Conservation (phyloP, 1,139 yeast species). For the Zygoascus hellenicus region DNA sequence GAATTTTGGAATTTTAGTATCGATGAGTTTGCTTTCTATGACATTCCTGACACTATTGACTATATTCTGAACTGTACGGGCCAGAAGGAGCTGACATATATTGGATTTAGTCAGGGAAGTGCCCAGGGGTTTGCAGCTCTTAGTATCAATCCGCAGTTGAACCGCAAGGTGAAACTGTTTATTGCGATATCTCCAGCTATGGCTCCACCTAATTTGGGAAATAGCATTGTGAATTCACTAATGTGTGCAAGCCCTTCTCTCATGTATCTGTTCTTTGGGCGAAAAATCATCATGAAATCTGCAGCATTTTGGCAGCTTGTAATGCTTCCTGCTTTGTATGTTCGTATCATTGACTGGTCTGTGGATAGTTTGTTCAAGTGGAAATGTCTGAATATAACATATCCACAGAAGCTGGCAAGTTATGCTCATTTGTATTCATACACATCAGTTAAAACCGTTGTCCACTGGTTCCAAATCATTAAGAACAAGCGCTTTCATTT, state of each 20-base stretch:
- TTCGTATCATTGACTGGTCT: conserved; percentile 63
- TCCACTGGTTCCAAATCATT: conserved; percentile 95
- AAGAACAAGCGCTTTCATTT: conserved; percentile 75
- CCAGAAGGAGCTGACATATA: conserved; percentile 47
- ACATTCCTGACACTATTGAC: conserved; percentile 69
- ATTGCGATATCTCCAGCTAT: conserved; percentile 91
- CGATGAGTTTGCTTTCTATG: conserved; percentile 80
- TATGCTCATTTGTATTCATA: conserved; percentile 85
- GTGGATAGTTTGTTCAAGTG: conserved; percentile 69
- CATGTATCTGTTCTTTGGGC: conserved; percentile 69
- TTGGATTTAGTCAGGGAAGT: conserved; percentile 89
- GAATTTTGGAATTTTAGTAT: conserved; percentile 80
- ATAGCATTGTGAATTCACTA: conserved; percentile 67
- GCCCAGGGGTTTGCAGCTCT: conserved; percentile 85
- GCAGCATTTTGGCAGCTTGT: conserved; percentile 79
- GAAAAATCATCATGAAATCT: conserved; percentile 64
- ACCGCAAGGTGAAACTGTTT: conserved; percentile 60
- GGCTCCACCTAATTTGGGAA: conserved; percentile 81
- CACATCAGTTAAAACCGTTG: conserved; percentile 85
- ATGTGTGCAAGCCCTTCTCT: conserved; percentile 75
- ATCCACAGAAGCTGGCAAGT: conserved; percentile 65
- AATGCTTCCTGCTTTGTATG: conserved; percentile 78
- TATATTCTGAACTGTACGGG: conserved; percentile 50
- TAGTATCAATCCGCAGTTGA: conserved; percentile 63
- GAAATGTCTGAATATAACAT: conserved; percentile 63